Evolutionary conservation across 2,329 filamentous ascomycete species (phyloP), one percentile per base, ranked within the genome.

Genomic region (Sporothrix pseudoabietina): DNA sequence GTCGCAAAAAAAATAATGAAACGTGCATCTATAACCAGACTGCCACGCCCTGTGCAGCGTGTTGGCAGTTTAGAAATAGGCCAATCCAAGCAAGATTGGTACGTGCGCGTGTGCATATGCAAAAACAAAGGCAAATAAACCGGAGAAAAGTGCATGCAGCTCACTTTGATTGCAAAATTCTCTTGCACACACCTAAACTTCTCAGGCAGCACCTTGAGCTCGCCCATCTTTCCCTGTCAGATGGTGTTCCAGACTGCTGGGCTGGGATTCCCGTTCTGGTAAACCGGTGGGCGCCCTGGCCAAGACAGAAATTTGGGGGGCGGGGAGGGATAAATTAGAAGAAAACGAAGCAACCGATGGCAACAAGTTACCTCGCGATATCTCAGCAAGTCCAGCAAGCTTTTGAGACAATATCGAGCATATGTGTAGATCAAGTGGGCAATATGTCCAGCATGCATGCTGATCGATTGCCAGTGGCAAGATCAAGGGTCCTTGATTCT

Each of bases 201-300:
- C 8, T 65, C 14, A 41, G 9, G 16, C 19, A 26, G 22, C 35
- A 44, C 19, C 59, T 26, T 22, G 35, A 44, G 8, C 30, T 32
- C 26, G 26, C 5, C 4, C 22, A 12, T 19, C 14, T 59, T 35
- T 5, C 22, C 32, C 19, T 63, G 59, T 41, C 30, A 35, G 59
- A 35, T 12, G 3, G 26, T 14, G 59, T 44, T 47, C 41, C 63
- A 66, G n/a, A 12, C 22, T 49, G 47, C 26, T 69, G 32, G 9
- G 22, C 19, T 55, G 66, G 49, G 19, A 16, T 57, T 7, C 49
- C 66, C 35, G 10, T 69, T 69, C n/a, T 69, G 66, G 66, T 69
- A 69, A 69, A 41, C 66, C 66, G 66, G 16, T 7, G 57, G 7
- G 16, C n/a, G 19, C 3, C 35, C 3, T 65, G 35, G 8, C 19